Evolutionary conservation across 2,329 filamentous ascomycete genomes (phyloP).

Genomic region (Aspergillus ibericus): DNA sequence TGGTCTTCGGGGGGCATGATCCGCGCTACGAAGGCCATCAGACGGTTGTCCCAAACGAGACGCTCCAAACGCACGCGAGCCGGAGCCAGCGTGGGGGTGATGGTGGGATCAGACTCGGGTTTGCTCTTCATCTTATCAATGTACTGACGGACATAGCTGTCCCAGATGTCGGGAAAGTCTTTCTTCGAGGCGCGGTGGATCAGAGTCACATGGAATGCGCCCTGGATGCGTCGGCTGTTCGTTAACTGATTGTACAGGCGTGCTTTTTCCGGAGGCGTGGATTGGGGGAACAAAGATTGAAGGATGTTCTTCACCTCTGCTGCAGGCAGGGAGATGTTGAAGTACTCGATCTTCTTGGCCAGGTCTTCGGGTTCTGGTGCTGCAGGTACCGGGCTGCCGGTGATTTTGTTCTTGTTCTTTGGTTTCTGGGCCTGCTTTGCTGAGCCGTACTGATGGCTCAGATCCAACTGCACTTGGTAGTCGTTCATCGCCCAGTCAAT

Average conservation of each 20-base stretch:
- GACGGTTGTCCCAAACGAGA: slow-evolving; percentile 77
- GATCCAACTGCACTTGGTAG: slow-evolving; percentile 75
- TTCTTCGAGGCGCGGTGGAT: slow-evolving; percentile 72
- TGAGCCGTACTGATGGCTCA: slow-evolving; percentile 51
- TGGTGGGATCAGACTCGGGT: slow-evolving; percentile 23
- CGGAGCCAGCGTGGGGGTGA: slow-evolving; percentile 35
- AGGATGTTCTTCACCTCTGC: slow-evolving; percentile 59
- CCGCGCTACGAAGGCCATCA: slow-evolving; percentile 90
- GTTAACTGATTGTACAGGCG: slow-evolving; percentile 75
- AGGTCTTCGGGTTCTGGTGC: slow-evolving; percentile 33
- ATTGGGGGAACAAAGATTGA: slow-evolving; percentile 65
- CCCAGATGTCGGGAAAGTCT: slow-evolving; percentile 70
- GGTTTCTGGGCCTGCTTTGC: slow-evolving; percentile 48
- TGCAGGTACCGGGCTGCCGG: slow-evolving; percentile 20
- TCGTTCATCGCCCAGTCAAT: slow-evolving; percentile 72
- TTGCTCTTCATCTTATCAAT: slow-evolving; percentile 33
- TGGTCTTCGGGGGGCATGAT: slow-evolving; percentile 49
- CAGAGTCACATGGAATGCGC: slow-evolving; percentile 89
- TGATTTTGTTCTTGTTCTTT: slow-evolving; percentile 27
- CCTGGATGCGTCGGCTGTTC: slow-evolving; percentile 71
- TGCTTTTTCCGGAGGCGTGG: slow-evolving; percentile 54
- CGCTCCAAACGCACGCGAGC: slow-evolving; percentile 58
- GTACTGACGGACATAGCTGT: slow-evolving; percentile 66
- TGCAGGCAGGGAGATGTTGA: slow-evolving; percentile 58
- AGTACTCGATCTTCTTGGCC: slow-evolving; percentile 64